Base-by-base conservation (phyloP, 208 protist genomes). In the Crithidia thermophila region DNA sequence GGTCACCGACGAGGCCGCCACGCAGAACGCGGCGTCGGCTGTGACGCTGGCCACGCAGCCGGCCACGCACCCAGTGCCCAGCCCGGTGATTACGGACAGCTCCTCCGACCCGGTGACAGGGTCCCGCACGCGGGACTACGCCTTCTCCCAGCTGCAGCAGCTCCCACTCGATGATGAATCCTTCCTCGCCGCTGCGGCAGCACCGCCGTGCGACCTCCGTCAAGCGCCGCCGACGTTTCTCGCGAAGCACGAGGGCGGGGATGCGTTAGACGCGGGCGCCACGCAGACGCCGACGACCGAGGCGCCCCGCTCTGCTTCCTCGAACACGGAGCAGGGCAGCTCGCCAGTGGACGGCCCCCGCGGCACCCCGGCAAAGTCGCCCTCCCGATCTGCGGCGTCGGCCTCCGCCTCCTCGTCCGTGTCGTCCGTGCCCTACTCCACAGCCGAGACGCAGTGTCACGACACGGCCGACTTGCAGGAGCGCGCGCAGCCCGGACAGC, bases 381-480 rank as follows among this genome's bases (percentile, higher is more conserved):
- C 42, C n/a, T 34, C 57, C 18, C 30, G 42, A 3, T 51, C 42
- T 2, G 16, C 27, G n/a, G 20, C n/a, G 18, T 51, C 58, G 9
- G 23, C n/a, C 20, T 40, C 45, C 20, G 21, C n/a, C 20, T 1
- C 58, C 10, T 43, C 58, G 13, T 39, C 33, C 16, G 11, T 18
- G 4, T 55, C 39, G 13, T 64, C 67, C 18, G 40, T 40, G 25
- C 59, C 51, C 0, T 37, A 53, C 33, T 52, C 57, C 31, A 60
- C 36, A 0, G 49, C 67, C 2, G 67, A 62, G 51, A 74, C 67
- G 27, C 67, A 46, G 37, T 67, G 51, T 23, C 39, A 45, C 58
- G 52, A 45, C 42, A 49, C 42, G 5, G 49, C 20, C 6, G 46
- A 36, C n/a, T 31, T 10, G 3, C 20, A 20, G 11, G 67, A 47